Conservation (phyloP, 2,329 filamentous ascomycete species). For the Arthrobotrys musiformis region DNA sequence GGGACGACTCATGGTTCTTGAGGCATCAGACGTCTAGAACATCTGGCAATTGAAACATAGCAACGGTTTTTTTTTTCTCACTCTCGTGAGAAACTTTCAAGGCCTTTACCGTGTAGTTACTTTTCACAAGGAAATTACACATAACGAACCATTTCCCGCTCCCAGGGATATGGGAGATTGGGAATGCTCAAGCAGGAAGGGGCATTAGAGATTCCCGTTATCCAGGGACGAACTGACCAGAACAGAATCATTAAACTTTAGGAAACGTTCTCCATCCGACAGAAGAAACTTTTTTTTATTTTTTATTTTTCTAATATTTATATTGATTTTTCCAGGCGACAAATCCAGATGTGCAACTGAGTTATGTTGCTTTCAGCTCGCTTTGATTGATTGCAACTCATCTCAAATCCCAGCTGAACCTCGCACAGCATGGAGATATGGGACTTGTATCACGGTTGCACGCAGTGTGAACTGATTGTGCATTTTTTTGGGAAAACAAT, state of each 20-base stretch:
- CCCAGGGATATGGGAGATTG: slow-evolving; percentile 54
- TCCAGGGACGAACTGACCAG: slow-evolving; percentile 33
- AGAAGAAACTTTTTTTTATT: no score
- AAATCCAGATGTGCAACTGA: slow-evolving; percentile 9
- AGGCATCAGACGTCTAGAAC: slow-evolving; percentile 25
- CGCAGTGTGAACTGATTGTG: not conserved
- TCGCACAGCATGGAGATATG: slow-evolving; percentile 8
- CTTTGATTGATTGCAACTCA: slow-evolving; percentile 10
- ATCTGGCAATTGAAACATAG: slow-evolving; percentile 34
- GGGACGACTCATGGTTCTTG: slow-evolving; percentile 17
- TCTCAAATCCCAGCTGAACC: slow-evolving; percentile 1
- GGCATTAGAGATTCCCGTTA: slow-evolving; percentile 8
- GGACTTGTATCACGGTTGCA: slow-evolving; percentile 8
- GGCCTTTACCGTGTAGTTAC: not conserved
- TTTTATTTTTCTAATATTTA: no score
- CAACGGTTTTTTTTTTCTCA: not conserved
- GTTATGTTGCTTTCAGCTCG: slow-evolving; percentile 15
- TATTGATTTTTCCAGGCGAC: slow-evolving; percentile 12
- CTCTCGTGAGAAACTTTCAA: slow-evolving; percentile 1
- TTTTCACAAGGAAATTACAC: slow-evolving; percentile 34
- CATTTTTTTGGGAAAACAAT: slow-evolving; percentile 6
- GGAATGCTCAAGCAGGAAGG: slow-evolving; percentile 39
- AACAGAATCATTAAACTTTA: slow-evolving; percentile 19
- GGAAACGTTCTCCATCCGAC: not conserved
- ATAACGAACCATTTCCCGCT: slow-evolving; percentile 37